Conservation (phyloP, 345 rosid species). For the Salix dunnii region DNA sequence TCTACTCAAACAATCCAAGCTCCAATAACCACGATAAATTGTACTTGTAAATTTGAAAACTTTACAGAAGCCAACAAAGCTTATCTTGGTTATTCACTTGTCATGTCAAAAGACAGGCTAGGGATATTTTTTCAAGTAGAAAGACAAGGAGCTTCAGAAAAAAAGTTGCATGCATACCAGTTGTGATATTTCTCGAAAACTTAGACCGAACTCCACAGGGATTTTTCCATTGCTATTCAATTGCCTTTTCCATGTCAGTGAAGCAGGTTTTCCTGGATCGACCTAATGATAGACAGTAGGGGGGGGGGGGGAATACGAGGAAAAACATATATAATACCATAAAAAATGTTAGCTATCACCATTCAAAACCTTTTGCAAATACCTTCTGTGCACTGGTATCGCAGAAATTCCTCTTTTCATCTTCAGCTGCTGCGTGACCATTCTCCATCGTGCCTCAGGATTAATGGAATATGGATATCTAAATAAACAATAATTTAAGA, state of each 20-base stretch:
- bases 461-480: neutral
- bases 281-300: slow-evolving; percentile 19
- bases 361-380: neutral
- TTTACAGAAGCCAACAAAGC: no score
- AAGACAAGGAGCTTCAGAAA: neutral
- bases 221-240: slow-evolving; percentile 34
- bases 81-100: no score
- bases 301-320: no score
- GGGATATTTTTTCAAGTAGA: neutral
- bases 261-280: slow-evolving; percentile 40
- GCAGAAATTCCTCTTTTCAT: neutral
- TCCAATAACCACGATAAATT: no score
- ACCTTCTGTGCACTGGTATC: slow-evolving; percentile 23
- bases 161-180: slow-evolving; percentile 38
- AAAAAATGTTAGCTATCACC: no score
- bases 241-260: slow-evolving; percentile 55
- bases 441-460: slow-evolving; percentile 21
- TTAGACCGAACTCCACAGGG: slow-evolving; percentile 38
- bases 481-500: no score
- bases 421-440: slow-evolving; percentile 9
- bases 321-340: no score
- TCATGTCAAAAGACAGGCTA: no score
- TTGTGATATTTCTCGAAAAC: slow-evolving; percentile 42
- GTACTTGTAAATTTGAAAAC: no score
- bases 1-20: no score